Evolutionary conservation across 2,329 filamentous ascomycete genomes (phyloP), one percentile per base, ranked within the genome.

Genomic region (Trichophyton simii): DNA sequence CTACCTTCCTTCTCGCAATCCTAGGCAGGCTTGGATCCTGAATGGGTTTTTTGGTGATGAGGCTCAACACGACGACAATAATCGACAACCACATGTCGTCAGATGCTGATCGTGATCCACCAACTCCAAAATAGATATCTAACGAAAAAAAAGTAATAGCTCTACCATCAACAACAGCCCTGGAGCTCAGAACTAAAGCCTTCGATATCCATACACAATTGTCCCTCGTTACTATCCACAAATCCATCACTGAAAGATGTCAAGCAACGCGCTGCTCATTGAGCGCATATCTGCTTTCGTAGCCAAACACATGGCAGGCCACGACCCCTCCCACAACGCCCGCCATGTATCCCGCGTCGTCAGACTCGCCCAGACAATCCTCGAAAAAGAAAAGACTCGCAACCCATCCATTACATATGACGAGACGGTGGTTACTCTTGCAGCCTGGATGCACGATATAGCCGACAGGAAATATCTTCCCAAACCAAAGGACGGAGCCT

Each of bases 371-470:
- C 83, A 83, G 54, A 77, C 81, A 66, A 87, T 91, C 64, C 79
- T 88, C 62, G 69, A 77, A 57, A 72, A 73, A 46, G 81, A 85
- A 60, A 73, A 69, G 52, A 59, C 63, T 8, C 60, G 59, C 20
- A 50, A 62, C 59, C 11, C 57, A 65, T 31, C n/a, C 6, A 50
- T 60, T 44, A 28, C 15, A 18, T 79, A 79, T 67, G 79, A 88
- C 70, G 75, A 75, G 3, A 76, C 78, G 9, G 73, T 85, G 28
- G 78, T 94, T 65, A 83, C 83, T 31, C 83, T 95, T 28, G 78
- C 84, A 1, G 88, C 88, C 1, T 80, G 91, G 3, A 81, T 92
- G n/a, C 91, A 96, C 75, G 91, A 96, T 68, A 86, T 95, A 18
- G 89, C 88, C 63, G 91, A 96, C 76, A 85, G 82, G 72, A 96